A percentile compares a stretch with the other conserved stretches of the same genome.
Evolutionary conservation across 805 yeast genomes (phyloP).

Genomic region (Yamadazyma philogaea): DNA sequence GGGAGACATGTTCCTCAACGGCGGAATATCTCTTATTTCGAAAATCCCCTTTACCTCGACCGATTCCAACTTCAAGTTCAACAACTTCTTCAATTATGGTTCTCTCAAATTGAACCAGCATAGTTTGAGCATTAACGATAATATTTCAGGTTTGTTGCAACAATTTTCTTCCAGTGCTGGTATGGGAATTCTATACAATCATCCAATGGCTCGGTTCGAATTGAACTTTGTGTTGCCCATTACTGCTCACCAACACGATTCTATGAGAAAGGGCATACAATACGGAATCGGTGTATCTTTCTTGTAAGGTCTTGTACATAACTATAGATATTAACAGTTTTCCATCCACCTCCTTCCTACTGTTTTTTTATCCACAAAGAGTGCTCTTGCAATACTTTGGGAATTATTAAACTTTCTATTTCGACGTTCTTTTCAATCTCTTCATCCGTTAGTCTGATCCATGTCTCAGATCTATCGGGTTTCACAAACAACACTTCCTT

Average conservation of each 20-base stretch:
- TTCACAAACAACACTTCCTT: conserved; percentile 83
- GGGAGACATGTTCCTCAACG: conserved; percentile 47
- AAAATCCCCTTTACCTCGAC: conserved; percentile 39
- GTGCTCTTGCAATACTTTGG: conserved; percentile 68
- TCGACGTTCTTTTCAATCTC: conserved; percentile 46
- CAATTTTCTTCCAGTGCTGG: conserved; percentile 42
- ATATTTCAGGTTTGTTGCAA: neutral
- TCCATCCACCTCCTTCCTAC: too few species aligned
- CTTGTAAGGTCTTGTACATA: conserved; percentile 28
- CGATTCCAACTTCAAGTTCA: conserved; percentile 48
- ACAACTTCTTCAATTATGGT: conserved; percentile 49
- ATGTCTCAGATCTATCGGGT: conserved; percentile 37
- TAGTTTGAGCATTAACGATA: neutral
- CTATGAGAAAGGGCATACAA: conserved; percentile 50
- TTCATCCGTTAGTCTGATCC: conserved; percentile 50
- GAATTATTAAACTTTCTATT: conserved; percentile 79
- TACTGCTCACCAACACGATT: conserved; percentile 43
- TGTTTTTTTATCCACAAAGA: conserved; percentile 51
- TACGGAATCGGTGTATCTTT: conserved; percentile 61
- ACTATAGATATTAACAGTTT: neutral
- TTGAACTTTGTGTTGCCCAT: conserved; percentile 54
- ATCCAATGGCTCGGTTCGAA: conserved; percentile 59
- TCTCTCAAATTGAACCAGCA: conserved; percentile 22
- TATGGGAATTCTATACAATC: conserved; percentile 49
- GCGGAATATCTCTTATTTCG: conserved; percentile 45